Percentiles rank a stretch among this genome's conserved stretches.
Conservation (phyloP, 169 alveolate species). For the Plasmodium yoelii region DNA sequence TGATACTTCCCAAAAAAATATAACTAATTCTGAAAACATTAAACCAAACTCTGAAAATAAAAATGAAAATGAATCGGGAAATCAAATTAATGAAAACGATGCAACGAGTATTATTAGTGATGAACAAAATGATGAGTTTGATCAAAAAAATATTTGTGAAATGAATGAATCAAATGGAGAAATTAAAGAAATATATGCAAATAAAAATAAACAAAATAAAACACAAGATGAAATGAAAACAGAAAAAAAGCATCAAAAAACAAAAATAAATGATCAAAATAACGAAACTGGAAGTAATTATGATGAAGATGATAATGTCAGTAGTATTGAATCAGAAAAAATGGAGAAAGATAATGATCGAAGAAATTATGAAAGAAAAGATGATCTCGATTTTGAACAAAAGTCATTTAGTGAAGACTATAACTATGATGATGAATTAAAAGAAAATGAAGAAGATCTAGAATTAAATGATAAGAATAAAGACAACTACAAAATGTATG, state of each 20-base stretch:
- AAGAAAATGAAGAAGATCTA: neutral
- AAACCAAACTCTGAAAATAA: too few species aligned
- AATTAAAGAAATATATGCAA: neutral
- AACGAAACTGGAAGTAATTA: too few species aligned
- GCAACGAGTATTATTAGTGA: too few species aligned
- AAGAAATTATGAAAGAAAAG: too few species aligned
- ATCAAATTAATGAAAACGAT: neutral
- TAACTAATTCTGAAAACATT: neutral
- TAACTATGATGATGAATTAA: too few species aligned
- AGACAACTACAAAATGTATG: constrained; percentile 36
- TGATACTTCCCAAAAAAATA: neutral
- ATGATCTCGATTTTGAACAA: too few species aligned
- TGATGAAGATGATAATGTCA: too few species aligned
- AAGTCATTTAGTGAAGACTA: too few species aligned
- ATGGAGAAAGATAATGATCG: too few species aligned
- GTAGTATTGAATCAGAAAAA: too few species aligned
- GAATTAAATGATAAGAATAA: constrained; percentile 37
- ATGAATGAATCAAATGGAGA: neutral
- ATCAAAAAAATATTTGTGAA: too few species aligned
- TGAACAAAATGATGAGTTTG: too few species aligned
- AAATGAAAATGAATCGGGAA: neutral
- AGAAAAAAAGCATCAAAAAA: constrained; percentile 40
- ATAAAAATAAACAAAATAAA: constrained; percentile 13
- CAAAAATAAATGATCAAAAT: constrained; percentile 22
- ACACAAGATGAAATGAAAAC: constrained; percentile 78